Evolutionary conservation across 140 eudicot genomes (phyloP).

Genomic region (Oenanthe javanica): DNA sequence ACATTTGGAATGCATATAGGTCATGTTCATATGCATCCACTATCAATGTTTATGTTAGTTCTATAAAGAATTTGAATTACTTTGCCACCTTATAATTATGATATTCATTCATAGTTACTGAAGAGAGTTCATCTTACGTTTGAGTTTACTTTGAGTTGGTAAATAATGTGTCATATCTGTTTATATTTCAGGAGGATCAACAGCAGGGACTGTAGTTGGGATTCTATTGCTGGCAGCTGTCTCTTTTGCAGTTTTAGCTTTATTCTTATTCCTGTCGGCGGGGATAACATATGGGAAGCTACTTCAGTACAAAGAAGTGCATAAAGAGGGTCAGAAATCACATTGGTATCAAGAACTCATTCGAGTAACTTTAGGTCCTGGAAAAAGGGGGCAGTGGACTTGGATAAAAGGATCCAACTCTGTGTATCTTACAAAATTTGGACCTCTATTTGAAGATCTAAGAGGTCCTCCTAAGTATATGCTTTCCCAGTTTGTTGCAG

Average conservation of each 20-base stretch:
- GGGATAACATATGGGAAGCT: conserved; percentile 82
- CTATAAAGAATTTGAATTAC: neutral
- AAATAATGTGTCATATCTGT: neutral
- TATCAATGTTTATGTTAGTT: neutral
- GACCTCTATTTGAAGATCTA: conserved; percentile 84
- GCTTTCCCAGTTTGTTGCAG: conserved; percentile 72
- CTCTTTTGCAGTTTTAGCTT: conserved; percentile 39
- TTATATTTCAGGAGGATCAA: conserved; percentile 46
- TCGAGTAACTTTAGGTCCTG: conserved; percentile 87
- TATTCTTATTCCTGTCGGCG: conserved; percentile 59
- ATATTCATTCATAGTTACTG: neutral
- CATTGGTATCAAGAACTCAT: conserved; percentile 84
- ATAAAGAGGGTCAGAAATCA: conserved; percentile 54
- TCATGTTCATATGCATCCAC: neutral
- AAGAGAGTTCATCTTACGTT: neutral
- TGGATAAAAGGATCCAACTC: conserved; percentile 58
- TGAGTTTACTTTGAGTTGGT: neutral
- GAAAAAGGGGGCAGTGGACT: conserved; percentile 96
- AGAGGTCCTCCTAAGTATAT: conserved; percentile 98
- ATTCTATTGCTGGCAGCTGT: conserved; percentile 45
- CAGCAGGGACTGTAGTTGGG: conserved; percentile 58
- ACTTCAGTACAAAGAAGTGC: conserved; percentile 92
- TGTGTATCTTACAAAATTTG: conserved; percentile 40
- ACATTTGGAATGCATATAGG: neutral
- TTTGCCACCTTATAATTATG: neutral